Percentiles rank a stretch among this genome's conserved stretches.
Evolutionary conservation across 2,329 filamentous ascomycete species (phyloP).

Genomic region (Hirsutella rhossiliensis): DNA sequence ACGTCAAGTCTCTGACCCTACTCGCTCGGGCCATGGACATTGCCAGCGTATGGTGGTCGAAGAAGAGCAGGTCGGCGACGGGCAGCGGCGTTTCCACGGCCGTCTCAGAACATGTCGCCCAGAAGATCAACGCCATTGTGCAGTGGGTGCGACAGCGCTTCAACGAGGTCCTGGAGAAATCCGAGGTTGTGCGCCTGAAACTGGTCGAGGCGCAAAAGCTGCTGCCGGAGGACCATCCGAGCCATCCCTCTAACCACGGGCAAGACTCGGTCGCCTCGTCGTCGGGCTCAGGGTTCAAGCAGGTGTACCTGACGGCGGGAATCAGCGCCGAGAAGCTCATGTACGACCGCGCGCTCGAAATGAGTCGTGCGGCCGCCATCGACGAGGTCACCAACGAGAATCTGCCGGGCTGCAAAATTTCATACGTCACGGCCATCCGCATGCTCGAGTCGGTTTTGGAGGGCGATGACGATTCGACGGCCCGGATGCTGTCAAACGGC

Average conservation of each 20-base stretch:
- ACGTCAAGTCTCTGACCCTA: slow-evolving; percentile 85
- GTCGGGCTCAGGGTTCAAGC: slow-evolving; percentile 56
- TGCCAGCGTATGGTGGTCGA: slow-evolving; percentile 82
- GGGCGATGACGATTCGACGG: slow-evolving; percentile 50
- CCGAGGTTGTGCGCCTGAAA: slow-evolving; percentile 82
- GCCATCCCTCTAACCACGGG: slow-evolving; percentile 69
- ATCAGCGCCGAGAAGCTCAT: slow-evolving; percentile 94
- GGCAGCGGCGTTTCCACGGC: slow-evolving; percentile 26
- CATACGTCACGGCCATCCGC: slow-evolving; percentile 83
- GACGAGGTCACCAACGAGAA: slow-evolving; percentile 93
- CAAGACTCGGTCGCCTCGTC: slow-evolving; percentile 43
- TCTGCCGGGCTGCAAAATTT: slow-evolving; percentile 75
- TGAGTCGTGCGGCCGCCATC: slow-evolving; percentile 89
- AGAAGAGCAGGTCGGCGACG: slow-evolving; percentile 56
- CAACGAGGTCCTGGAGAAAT: slow-evolving; percentile 95
- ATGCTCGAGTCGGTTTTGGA: slow-evolving; percentile 95
- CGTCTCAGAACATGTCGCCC: slow-evolving; percentile 38
- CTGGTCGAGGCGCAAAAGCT: slow-evolving; percentile 75
- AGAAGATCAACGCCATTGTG: slow-evolving; percentile 82
- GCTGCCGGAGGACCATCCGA: slow-evolving; percentile 73
- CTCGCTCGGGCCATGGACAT: slow-evolving; percentile 94
- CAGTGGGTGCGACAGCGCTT: slow-evolving; percentile 92
- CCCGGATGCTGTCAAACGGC: slow-evolving; percentile 20
- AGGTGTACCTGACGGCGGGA: slow-evolving; percentile 74
- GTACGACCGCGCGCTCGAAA: slow-evolving; percentile 94